A percentile compares a stretch with the other conserved stretches of the same genome.
These are phyloP conservation scores for Pontederia crassipes DNA, from an alignment of 176 grass and related monocot species.

Conservation along the genomic window DNA sequence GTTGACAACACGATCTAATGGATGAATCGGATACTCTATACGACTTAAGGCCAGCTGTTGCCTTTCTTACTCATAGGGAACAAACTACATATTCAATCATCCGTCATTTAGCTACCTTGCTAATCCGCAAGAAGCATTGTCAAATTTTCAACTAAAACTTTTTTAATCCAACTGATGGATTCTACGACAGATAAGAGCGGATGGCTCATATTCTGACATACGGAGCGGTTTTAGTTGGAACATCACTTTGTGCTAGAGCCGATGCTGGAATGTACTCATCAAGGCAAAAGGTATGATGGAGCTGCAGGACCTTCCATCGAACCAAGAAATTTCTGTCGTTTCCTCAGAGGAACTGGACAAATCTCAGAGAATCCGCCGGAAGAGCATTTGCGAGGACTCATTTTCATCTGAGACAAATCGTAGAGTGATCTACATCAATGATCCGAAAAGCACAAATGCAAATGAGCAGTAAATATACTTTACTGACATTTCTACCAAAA, in stretches of 20 bases:
- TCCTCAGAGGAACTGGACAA: conserved; percentile 49
- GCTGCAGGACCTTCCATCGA: conserved; percentile 48
- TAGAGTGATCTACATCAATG: conserved; percentile 85
- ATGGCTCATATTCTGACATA: conserved; percentile 37
- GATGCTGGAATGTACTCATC: conserved; percentile 67
- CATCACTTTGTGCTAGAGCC: conserved; percentile 47
- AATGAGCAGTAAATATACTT: conserved; percentile 96
- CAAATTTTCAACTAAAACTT: too few species aligned
- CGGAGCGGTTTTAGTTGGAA: conserved; percentile 39
- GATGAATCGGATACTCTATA: too few species aligned
- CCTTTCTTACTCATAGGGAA: too few species aligned
- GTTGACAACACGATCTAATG: too few species aligned
- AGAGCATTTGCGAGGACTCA: conserved; percentile 59
- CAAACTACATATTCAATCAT: too few species aligned
- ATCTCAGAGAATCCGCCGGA: conserved; percentile 44
- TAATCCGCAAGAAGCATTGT: too few species aligned
- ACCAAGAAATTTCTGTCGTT: conserved; percentile 43
- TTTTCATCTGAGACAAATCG: conserved; percentile 69
- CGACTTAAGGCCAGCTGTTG: too few species aligned
- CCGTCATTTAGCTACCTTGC: too few species aligned
- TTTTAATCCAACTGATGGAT: too few species aligned
- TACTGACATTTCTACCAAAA: conserved; percentile 94
- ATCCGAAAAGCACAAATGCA: conserved; percentile 80
- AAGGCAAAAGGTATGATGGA: conserved; percentile 72
- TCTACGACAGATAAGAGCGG: conserved; percentile 2